A percentile compares a stretch with the other conserved stretches of the same genome.
These are phyloP conservation scores for Calvatia gigantea DNA, from an alignment of 768 basidiomycete genomes.

Conservation along the genomic window DNA sequence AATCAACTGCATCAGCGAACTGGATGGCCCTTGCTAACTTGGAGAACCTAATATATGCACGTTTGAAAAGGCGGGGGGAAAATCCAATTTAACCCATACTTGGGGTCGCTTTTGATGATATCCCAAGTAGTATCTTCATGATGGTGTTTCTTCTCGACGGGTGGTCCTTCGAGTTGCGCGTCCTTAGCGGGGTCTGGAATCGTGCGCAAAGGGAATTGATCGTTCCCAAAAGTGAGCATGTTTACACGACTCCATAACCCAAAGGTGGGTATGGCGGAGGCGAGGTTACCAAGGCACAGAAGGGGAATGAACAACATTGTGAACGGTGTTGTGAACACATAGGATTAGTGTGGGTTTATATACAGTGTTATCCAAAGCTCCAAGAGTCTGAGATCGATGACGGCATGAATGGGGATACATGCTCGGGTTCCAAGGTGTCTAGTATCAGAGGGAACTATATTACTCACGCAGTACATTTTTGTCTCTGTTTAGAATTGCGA, in stretches of 20 bases:
- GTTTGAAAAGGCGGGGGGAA: neutral
- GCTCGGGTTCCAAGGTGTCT: neutral
- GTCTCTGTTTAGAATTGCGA: neutral
- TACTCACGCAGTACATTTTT: neutral
- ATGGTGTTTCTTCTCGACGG: neutral
- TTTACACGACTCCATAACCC: slow-evolving; percentile 4
- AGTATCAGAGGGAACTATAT: neutral
- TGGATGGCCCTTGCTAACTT: slow-evolving; percentile 23
- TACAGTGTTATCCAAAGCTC: neutral
- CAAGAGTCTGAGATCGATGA: slow-evolving; percentile 11
- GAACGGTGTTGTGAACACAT: neutral
- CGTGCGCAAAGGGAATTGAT: neutral
- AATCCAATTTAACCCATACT: neutral
- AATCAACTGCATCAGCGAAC: slow-evolving; percentile 18
- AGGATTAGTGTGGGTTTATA: neutral
- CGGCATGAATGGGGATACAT: slow-evolving; percentile 9
- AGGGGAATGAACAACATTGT: slow-evolving; percentile 1
- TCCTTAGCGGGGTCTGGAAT: neutral
- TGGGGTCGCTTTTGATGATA: slow-evolving; percentile 13
- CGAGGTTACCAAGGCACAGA: neutral
- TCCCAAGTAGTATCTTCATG: slow-evolving; percentile 14
- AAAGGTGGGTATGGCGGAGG: neutral
- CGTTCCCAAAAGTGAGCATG: neutral
- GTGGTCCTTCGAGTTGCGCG: neutral
- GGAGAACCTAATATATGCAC: slow-evolving; percentile 15